phyloP scores from a whole-genome alignment of 805 yeast species.

The Wickerhamiella sorbophila region DNA sequence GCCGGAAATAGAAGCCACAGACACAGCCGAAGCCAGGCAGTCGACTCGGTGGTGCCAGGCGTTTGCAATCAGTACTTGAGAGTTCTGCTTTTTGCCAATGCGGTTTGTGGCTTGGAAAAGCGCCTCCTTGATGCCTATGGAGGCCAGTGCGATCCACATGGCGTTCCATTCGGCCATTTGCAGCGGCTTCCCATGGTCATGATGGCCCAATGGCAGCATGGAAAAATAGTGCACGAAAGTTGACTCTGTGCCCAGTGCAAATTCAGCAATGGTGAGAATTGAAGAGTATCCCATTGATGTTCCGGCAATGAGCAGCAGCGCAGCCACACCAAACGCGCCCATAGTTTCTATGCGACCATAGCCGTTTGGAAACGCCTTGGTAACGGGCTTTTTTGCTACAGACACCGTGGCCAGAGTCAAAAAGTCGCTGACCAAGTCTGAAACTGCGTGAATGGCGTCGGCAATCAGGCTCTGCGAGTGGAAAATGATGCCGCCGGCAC shows the following conservation, averaged over 20 bases:
- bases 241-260: constrained; percentile 32
- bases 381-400: constrained; percentile 48
- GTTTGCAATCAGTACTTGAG: constrained; percentile 85
- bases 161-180: constrained; percentile 67
- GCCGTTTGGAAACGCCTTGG: constrained; percentile 60
- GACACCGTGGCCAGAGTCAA: constrained; percentile 81
- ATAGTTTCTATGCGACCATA: constrained; percentile 87
- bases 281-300: constrained; percentile 84
- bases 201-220: constrained; percentile 32
- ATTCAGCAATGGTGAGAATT: constrained; percentile 27
- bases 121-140: constrained; percentile 79
- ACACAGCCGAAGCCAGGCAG: constrained; percentile 80
- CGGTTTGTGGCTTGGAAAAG: constrained; percentile 69
- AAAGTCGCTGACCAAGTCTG: constrained; percentile 81
- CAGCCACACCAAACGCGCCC: constrained; percentile 80
- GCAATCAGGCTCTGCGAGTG: constrained; percentile 92
- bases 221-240: constrained; percentile 7
- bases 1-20: constrained; percentile 72
- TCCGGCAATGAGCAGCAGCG: constrained; percentile 75
- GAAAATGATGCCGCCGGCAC: constrained; percentile 77
- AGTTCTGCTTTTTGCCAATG: constrained; percentile 62
- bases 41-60: constrained; percentile 99
- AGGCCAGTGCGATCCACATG: constrained; percentile 89
- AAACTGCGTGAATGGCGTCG: constrained; percentile 85
- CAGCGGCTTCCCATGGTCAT: constrained; percentile 24